Percentiles rank a stretch among this genome's conserved stretches.
phyloP scores from a whole-genome alignment of 2,329 filamentous ascomycete species.

The Aureobasidium sp. region DNA sequence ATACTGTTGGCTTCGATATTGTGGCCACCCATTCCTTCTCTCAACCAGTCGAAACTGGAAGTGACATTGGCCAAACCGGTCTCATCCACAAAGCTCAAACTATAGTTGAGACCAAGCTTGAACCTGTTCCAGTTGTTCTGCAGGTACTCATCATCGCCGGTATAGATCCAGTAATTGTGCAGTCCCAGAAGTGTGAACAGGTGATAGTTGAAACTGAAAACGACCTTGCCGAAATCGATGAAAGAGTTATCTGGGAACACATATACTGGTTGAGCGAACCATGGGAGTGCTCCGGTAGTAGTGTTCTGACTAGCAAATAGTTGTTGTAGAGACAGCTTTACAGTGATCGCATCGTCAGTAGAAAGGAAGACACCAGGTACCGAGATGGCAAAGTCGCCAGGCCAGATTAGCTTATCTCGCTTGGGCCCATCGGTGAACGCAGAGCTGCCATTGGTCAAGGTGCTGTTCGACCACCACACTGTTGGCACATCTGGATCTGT shows the following conservation, averaged over 20 bases:
- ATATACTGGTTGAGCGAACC: constrained; percentile 18
- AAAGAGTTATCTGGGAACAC: constrained; percentile 43
- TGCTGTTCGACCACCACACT: constrained; percentile 36
- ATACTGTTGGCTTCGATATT: constrained; percentile 43
- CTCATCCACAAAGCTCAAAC: constrained; percentile 35
- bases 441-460: constrained; percentile 33
- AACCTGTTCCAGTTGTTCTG: constrained; percentile 37
- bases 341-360: constrained; percentile 36
- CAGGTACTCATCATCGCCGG: constrained; percentile 36
- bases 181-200: constrained; percentile 43
- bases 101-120: constrained; percentile 39
- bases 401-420: constrained; percentile 54
- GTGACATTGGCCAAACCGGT: constrained; percentile 43
- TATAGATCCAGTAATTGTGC: constrained; percentile 36
- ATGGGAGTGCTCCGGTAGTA: constrained; percentile 33
- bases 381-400: constrained; percentile 55
- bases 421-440: constrained; percentile 49
- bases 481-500: constrained; percentile 21
- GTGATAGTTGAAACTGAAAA: constrained; percentile 53
- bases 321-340: constrained; percentile 22
- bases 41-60: constrained; percentile 40
- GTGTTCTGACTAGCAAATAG: constrained; percentile 25
- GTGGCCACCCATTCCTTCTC: constrained; percentile 46
- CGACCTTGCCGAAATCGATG: constrained; percentile 19
- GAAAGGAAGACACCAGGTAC: constrained; percentile 49